phyloP scores from a whole-genome alignment of 768 basidiomycete species.

The Jaapia argillacea region DNA sequence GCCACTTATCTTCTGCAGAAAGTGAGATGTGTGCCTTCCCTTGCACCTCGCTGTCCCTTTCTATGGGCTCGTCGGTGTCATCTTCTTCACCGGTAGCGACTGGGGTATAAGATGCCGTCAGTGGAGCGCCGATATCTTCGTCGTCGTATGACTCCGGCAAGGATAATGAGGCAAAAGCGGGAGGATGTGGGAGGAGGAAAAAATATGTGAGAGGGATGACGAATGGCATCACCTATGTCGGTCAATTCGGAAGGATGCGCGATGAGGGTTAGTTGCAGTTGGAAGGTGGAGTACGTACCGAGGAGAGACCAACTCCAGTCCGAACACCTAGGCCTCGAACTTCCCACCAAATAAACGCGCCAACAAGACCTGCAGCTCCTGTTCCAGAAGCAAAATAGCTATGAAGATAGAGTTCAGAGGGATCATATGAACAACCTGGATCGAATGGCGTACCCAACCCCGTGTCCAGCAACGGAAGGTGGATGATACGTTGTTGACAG shows the following conservation, averaged over 20 bases:
- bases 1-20: conserved; percentile 68
- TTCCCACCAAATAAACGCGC: conserved; percentile 94
- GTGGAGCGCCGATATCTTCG: no score
- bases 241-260: conserved; percentile 1
- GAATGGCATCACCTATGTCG: conserved; percentile 70
- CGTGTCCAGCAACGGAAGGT: conserved; percentile 66
- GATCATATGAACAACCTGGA: background rate
- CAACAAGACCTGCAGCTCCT: conserved; percentile 87
- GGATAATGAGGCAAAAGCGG: conserved; percentile 27
- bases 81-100: conserved; percentile 28
- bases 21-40: conserved; percentile 40
- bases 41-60: conserved; percentile 12
- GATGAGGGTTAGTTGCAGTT: background rate
- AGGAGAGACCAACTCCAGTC: conserved; percentile 72
- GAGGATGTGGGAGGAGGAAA: conserved; percentile 60
- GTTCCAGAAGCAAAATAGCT: conserved; percentile 94
- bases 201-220: conserved; percentile 71
- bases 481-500: conserved; percentile 75
- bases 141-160: no score
- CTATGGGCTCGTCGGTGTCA: background rate
- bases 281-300: conserved; percentile 39
- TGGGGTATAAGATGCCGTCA: conserved; percentile 32
- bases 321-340: conserved; percentile 78
- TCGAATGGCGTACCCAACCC: conserved; percentile 65
- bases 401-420: background rate